A percentile compares a stretch with the other conserved stretches of the same genome.
Conservation (phyloP, 345 rosid genomes). For the Laguncularia racemosa region DNA sequence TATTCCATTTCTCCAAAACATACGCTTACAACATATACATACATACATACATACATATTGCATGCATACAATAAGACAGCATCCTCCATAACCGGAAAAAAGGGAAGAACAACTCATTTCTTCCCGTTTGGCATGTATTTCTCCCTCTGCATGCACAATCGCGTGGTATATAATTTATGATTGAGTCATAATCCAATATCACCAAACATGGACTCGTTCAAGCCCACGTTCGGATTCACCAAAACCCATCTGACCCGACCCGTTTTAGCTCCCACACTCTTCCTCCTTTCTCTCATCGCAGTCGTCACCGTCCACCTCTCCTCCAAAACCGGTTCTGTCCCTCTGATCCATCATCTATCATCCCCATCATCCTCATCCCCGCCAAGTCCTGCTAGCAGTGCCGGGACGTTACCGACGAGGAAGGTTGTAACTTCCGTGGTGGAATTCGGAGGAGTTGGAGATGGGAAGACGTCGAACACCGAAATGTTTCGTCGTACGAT, state of each 20-base stretch:
- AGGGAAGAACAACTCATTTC: too few species aligned
- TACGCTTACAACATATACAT: too few species aligned
- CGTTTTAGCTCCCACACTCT: conserved; percentile 41
- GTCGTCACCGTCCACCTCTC: conserved; percentile 60
- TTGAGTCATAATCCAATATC: not conserved
- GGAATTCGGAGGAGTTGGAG: conserved; percentile 92
- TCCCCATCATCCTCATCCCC: conserved; percentile 4
- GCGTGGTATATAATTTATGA: not conserved
- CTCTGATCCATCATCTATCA: conserved; percentile 17
- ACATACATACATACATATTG: too few species aligned
- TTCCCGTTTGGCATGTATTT: too few species aligned
- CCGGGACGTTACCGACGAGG: conserved; percentile 19
- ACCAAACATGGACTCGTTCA: conserved; percentile 42
- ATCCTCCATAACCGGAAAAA: too few species aligned
- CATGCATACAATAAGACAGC: too few species aligned
- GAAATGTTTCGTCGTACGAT: conserved; percentile 67
- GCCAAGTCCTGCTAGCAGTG: not conserved
- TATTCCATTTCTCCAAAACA: too few species aligned
- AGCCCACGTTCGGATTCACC: conserved; percentile 13
- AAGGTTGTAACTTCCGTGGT: conserved; percentile 57
- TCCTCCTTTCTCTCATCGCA: conserved; percentile 39
- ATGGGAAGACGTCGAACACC: conserved; percentile 72
- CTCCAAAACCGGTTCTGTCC: conserved; percentile 23
- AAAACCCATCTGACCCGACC: conserved; percentile 24
- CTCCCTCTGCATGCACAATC: not conserved